Conservation (phyloP, 2,329 filamentous ascomycete genomes). For the Orbilia quercus region DNA sequence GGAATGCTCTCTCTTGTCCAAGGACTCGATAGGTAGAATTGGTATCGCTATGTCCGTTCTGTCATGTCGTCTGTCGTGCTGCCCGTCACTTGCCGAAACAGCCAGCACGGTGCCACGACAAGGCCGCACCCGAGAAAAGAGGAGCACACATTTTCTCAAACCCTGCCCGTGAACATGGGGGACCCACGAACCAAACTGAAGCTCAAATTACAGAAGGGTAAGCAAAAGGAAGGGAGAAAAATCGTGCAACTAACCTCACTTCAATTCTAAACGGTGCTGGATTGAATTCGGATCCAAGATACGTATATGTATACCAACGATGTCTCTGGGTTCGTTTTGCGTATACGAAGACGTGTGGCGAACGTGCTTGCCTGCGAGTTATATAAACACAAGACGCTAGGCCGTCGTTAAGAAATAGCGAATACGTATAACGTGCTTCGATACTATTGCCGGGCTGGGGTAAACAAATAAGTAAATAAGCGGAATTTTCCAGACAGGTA, state of each 20-base stretch:
- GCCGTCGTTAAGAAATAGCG: too few relatives aligned
- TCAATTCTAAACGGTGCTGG: not conserved
- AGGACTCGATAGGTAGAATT: too few relatives aligned
- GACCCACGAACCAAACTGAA: conserved; percentile 1
- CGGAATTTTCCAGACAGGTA: conserved; percentile 5
- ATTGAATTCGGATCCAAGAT: too few relatives aligned
- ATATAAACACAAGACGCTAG: too few relatives aligned
- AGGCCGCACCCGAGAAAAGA: conserved; percentile 2
- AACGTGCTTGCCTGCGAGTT: too few relatives aligned
- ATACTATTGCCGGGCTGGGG: too few relatives aligned
- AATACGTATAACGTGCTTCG: too few relatives aligned
- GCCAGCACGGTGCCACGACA: not conserved
- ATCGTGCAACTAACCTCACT: not conserved
- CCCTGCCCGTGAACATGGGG: too few relatives aligned
- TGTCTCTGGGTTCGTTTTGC: too few relatives aligned
- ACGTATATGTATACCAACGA: too few relatives aligned
- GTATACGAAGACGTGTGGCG: not conserved
- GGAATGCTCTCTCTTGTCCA: too few relatives aligned
- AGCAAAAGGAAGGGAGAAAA: not conserved
- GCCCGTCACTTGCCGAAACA: not conserved
- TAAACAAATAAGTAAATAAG: conserved; percentile 5
- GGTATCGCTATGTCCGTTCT: too few relatives aligned
- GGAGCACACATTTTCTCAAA: not conserved
- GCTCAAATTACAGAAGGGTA: conserved; percentile 4
- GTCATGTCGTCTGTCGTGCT: not conserved